Base-by-base conservation (phyloP, 371 early-diverging fungal genomes). In the Mucor sp. region DNA sequence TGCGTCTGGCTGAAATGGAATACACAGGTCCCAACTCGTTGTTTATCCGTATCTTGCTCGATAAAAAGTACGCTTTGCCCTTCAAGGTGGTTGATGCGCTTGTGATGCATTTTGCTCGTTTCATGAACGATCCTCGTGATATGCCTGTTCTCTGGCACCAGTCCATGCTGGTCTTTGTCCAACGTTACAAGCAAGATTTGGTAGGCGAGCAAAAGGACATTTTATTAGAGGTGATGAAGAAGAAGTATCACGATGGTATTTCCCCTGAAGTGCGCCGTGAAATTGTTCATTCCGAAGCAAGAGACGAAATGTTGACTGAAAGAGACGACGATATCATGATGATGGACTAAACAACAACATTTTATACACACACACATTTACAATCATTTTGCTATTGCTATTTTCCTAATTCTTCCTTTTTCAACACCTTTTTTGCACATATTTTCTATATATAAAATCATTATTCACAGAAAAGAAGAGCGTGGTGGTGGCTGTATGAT, bases 71-170 rank as follows among this genome's bases (percentile, higher is more conserved):
- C 67, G 98, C 99, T 12, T 84, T 98, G 69, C 99, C 98, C 0
- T 97, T 89, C 89, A 94, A 95, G 82, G 98, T 97, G 28, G 90
- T 99, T 17, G 98, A 97, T 78, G 89, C 94, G 21, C 73, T 99
- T 43, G 97, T 99, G 17, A 90, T 92, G 80, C 98, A 99, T 84
- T 98, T 96, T 77, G 72, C 92, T 66, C 87, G 94, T 43, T 97
- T 99, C 87, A 87, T 89, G 76, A 87, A 83, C 50, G 94, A 94
- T 75, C 76, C 85, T 58, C 82, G 95, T 62, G 81, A 87, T 58
- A 88, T 99, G 90, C 97, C 99, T 32, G 98, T 99, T 7, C 87
- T 99, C 65, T 99, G 99, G 99, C 98, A 98, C 76, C 98, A 99
- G 82, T 81, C 94, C 1, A 82, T 98, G 74, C 79, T 99, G 37